Evolutionary conservation across 345 rosid genomes (phyloP).

Genomic region (Crucihimalaya himalaica): DNA sequence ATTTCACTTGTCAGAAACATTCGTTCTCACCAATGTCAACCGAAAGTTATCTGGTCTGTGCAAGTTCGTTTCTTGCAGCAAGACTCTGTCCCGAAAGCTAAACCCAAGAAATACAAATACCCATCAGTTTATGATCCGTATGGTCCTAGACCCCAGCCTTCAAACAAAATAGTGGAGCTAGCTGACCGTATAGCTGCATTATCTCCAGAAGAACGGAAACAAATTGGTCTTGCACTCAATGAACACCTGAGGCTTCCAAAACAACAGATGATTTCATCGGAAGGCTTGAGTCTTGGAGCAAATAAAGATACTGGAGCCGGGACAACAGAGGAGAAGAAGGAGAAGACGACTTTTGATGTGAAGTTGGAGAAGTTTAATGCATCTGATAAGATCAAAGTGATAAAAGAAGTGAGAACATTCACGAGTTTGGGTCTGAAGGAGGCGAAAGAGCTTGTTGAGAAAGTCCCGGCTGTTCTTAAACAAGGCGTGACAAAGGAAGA

Average conservation of each 20-base stretch:
- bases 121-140: conserved; percentile 42
- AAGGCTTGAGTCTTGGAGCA: conserved; percentile 33
- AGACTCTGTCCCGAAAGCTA: conserved; percentile 31
- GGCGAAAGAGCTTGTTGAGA: conserved; percentile 46
- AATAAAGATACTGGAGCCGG: conserved; percentile 36
- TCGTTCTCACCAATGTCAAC: conserved; percentile 24
- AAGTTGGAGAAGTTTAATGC: conserved; percentile 43
- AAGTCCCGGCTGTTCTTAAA: conserved; percentile 35
- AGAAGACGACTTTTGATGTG: conserved; percentile 43
- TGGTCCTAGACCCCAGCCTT: conserved; percentile 43
- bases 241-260: conserved; percentile 41
- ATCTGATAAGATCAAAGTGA: conserved; percentile 39
- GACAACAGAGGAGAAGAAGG: conserved; percentile 40
- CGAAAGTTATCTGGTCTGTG: conserved; percentile 10
- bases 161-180: conserved; percentile 39
- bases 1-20: conserved; percentile 32
- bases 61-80: conserved; percentile 43
- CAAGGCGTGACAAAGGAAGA: conserved; percentile 47
- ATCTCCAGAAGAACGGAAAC: conserved; percentile 39
- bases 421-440: conserved; percentile 44
- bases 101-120: conserved; percentile 42
- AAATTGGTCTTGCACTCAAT: conserved; percentile 41
- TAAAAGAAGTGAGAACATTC: conserved; percentile 43
- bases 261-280: conserved; percentile 31
- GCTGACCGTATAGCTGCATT: conserved; percentile 42